Conservation (phyloP, 371 early-diverging fungal genomes). For the Syncephalastrum monosporum region DNA sequence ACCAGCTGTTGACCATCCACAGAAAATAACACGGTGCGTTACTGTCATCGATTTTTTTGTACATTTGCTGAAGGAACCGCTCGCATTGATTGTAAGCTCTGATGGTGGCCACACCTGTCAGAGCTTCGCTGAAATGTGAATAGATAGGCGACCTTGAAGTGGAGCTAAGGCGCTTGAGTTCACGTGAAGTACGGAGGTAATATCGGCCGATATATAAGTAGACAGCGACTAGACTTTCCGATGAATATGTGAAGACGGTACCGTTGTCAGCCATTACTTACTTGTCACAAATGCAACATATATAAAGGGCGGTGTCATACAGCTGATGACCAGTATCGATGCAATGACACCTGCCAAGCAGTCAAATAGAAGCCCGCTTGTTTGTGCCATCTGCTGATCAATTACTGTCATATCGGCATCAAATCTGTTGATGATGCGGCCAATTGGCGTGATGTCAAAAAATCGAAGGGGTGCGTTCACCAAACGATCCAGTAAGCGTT, state of each 20-base stretch:
- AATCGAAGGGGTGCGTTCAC: conserved; percentile 75
- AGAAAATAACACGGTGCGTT: conserved; percentile 76
- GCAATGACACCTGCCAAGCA: conserved; percentile 47
- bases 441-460: conserved; percentile 92
- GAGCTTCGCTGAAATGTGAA: conserved; percentile 72
- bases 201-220: conserved; percentile 45
- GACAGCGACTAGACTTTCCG: conserved; percentile 9
- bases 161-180: conserved; percentile 79
- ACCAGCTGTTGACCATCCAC: conserved; percentile 90
- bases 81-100: conserved; percentile 71
- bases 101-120: conserved; percentile 63
- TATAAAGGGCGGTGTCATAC: conserved; percentile 61
- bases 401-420: conserved; percentile 52
- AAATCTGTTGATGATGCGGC: conserved; percentile 89
- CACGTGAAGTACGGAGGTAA: conserved; percentile 74
- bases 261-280: conserved; percentile 1
- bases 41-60: conserved; percentile 58
- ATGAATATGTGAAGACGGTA: too few species aligned
- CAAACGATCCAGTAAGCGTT: conserved; percentile 53
- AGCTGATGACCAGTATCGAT: conserved; percentile 61
- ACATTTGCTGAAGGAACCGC: conserved; percentile 56
- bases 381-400: conserved; percentile 37
- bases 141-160: conserved; percentile 75
- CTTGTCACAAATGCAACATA: conserved; percentile 29
- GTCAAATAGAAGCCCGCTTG: conserved; percentile 28